Percentiles rank a stretch among this genome's conserved stretches.
These are phyloP conservation scores for Petunia axillaris DNA, from an alignment of 257 asterid species.

Conservation along the genomic window DNA sequence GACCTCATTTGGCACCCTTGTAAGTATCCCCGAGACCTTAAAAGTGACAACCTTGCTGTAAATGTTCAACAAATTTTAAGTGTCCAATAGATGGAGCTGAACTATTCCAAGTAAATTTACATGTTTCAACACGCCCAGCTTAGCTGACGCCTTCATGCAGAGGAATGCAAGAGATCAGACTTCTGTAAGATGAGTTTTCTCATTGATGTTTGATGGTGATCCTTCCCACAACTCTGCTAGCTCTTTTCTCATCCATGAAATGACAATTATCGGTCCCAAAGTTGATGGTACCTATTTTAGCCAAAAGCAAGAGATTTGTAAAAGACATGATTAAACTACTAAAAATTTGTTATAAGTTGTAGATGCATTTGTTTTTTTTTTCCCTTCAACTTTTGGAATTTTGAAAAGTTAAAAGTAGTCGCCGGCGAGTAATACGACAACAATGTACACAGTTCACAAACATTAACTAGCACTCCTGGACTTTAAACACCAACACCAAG, in stretches of 20 bases:
- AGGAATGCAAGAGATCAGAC: constrained; percentile 42
- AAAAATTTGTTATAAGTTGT: neutral
- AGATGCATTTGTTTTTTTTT: neutral
- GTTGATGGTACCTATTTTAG: constrained; percentile 80
- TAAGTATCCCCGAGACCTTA: neutral
- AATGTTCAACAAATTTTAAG: neutral
- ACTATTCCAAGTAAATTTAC: constrained; percentile 13
- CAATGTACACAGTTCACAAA: neutral
- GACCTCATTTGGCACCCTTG: neutral
- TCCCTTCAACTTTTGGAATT: neutral
- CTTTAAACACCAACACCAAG: neutral
- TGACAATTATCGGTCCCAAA: constrained; percentile 74
- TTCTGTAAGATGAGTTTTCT: constrained; percentile 59
- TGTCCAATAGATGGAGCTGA: constrained; percentile 15
- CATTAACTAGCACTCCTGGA: constrained; percentile 16
- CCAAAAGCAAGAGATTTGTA: constrained; percentile 3
- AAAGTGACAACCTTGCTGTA: neutral
- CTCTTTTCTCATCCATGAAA: constrained; percentile 84
- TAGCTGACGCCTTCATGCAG: constrained; percentile 8
- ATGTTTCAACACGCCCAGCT: neutral
- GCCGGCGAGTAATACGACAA: neutral
- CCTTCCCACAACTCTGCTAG: constrained; percentile 92
- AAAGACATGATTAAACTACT: neutral
- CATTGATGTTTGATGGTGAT: constrained; percentile 45
- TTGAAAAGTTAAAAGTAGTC: neutral